Evolutionary conservation across 148 eudicot species (phyloP).

Genomic region (Cornus florida): DNA sequence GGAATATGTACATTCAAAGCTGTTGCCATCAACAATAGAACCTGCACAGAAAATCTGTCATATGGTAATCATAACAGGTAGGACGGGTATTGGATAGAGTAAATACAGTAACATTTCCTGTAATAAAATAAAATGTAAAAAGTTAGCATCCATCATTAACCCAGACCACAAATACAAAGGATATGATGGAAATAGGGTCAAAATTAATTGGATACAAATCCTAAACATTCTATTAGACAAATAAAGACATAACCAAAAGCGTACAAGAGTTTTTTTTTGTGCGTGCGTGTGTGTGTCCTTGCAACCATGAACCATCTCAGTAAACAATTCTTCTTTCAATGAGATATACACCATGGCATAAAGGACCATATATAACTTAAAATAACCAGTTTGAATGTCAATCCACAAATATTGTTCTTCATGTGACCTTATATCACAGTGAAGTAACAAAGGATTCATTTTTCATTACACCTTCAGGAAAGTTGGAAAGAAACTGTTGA

Average conservation of each 20-base stretch:
- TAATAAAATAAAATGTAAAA: neutral
- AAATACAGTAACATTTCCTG: neutral
- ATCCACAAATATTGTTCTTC: too few species aligned
- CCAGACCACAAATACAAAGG: neutral
- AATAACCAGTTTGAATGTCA: too few species aligned
- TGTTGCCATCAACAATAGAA: slow-evolving; percentile 85
- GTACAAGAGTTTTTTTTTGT: neutral
- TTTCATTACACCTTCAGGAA: neutral
- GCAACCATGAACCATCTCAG: neutral
- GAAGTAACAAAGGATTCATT: too few species aligned
- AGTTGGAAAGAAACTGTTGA: neutral
- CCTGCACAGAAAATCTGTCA: slow-evolving; percentile 41
- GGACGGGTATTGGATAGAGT: neutral
- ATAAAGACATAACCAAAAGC: neutral
- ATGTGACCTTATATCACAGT: too few species aligned
- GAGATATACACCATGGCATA: too few species aligned
- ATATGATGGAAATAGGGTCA: too few species aligned
- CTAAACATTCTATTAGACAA: neutral
- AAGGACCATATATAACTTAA: too few species aligned
- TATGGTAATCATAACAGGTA: neutral
- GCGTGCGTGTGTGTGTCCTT: neutral
- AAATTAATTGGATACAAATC: neutral
- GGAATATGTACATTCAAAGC: slow-evolving; percentile 65
- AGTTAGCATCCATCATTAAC: neutral
- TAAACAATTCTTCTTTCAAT: neutral